Conservation (phyloP, 805 yeast species). For the Clavispora santaluciae region DNA sequence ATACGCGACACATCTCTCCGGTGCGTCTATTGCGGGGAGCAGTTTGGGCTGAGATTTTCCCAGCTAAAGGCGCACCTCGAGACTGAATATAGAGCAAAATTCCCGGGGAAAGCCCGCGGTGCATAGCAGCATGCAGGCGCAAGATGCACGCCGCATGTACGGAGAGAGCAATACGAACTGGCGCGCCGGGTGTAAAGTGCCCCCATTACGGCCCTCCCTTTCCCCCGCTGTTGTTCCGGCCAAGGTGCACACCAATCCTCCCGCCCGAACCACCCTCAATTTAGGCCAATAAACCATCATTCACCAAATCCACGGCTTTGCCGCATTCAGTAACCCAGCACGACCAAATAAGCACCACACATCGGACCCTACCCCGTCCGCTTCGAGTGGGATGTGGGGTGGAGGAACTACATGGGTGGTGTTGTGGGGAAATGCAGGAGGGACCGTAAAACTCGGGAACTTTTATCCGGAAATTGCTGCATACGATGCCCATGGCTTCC, state of each 20-base stretch:
- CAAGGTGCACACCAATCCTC: background rate
- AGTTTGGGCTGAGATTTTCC: conserved; percentile 22
- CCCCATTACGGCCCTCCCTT: background rate
- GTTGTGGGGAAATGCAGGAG: background rate
- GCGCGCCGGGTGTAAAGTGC: background rate
- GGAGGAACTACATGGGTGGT: no score
- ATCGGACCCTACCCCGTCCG: no score
- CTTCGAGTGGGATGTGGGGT: no score
- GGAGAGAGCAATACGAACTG: background rate
- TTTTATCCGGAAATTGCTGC: background rate
- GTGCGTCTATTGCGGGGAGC: conserved; percentile 24
- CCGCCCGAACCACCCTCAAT: no score
- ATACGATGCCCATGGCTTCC: no score
- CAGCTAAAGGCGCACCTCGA: conserved; percentile 26
- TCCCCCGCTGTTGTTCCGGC: background rate
- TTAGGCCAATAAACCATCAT: no score
- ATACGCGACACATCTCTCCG: conserved; percentile 20
- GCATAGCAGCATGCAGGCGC: no score
- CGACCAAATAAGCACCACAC: no score
- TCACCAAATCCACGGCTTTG: no score
- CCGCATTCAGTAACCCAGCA: no score
- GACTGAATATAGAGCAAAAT: conserved; percentile 19
- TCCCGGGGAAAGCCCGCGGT: background rate
- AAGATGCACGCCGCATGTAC: no score
- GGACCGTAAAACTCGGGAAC: background rate